Percentiles rank a stretch among this genome's conserved stretches.
Conservation (phyloP, 1,284 basidiomycete genomes). For the Apiotrichum gamsii region DNA sequence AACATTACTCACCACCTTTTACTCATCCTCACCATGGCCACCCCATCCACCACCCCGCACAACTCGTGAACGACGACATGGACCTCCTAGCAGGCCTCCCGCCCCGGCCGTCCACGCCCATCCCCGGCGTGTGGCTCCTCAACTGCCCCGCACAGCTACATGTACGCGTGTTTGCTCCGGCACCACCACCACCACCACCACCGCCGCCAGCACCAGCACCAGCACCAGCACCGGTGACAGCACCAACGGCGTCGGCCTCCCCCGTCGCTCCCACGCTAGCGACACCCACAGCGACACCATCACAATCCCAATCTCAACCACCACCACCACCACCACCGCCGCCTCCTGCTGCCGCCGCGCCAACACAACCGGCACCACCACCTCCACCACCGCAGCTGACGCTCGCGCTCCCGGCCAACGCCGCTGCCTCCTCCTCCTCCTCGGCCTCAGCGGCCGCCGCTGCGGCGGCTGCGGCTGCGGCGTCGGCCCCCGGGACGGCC, state of each 20-base stretch:
- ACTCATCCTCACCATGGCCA: no score
- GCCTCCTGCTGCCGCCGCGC: not conserved
- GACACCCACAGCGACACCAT: no score
- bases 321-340: no score
- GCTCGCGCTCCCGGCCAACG: not conserved
- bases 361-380: not conserved
- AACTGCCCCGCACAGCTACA: conserved; percentile 22
- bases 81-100: conserved; percentile 16
- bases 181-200: conserved; percentile 3
- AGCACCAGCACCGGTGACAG: not conserved
- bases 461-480: not conserved
- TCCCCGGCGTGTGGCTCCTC: conserved; percentile 29
- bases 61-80: no score
- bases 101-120: conserved; percentile 15
- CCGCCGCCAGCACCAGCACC: not conserved
- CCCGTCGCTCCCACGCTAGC: no score
- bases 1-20: no score
- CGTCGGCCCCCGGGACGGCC: not conserved
- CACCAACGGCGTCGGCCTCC: not conserved
- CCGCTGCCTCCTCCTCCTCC: no score
- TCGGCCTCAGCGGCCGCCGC: not conserved
- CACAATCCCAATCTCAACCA: no score
- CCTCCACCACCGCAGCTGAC: not conserved
- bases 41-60: no score
- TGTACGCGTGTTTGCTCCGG: conserved; percentile 11